Evolutionary conservation across 192 early-diverging fungal species (phyloP).

Genomic region (Entomortierella parvispora): DNA sequence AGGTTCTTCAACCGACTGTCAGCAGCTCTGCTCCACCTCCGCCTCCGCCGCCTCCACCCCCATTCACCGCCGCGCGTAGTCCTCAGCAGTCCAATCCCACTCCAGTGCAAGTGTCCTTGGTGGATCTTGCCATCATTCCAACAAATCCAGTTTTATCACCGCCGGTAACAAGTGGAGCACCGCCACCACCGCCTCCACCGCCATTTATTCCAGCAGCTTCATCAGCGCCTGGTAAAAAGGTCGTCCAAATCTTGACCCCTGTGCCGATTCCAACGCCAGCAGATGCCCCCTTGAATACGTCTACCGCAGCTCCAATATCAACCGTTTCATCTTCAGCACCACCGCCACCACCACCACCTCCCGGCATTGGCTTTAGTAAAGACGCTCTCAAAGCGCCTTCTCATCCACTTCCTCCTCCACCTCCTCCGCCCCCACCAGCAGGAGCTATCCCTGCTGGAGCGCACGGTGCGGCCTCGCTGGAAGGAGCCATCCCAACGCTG

Average conservation of each 20-base stretch:
- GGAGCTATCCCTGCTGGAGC: neutral
- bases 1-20: neutral
- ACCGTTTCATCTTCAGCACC: conserved; percentile 16
- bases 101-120: neutral
- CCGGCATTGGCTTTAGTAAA: conserved; percentile 4
- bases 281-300: neutral
- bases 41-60: conserved; percentile 24
- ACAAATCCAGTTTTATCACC: too few species aligned
- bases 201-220: conserved; percentile 26
- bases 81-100: neutral
- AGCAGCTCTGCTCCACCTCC: conserved; percentile 26
- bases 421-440: conserved; percentile 29
- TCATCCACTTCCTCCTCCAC: neutral
- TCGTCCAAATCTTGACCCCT: conserved; percentile 39
- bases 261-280: conserved; percentile 6
- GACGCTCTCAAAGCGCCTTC: conserved; percentile 1
- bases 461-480: conserved; percentile 29
- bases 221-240: neutral
- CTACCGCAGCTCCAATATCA: conserved; percentile 4
- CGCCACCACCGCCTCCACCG: conserved; percentile 8
- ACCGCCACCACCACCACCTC: conserved; percentile 27
- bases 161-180: neutral
- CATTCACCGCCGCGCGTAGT: neutral
- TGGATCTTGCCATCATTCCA: neutral
- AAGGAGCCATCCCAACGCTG: conserved; percentile 36